Percentiles rank a stretch among this genome's conserved stretches.
Evolutionary conservation across 768 basidiomycete species (phyloP).

Genomic region (Leccinum pellstonianum): DNA sequence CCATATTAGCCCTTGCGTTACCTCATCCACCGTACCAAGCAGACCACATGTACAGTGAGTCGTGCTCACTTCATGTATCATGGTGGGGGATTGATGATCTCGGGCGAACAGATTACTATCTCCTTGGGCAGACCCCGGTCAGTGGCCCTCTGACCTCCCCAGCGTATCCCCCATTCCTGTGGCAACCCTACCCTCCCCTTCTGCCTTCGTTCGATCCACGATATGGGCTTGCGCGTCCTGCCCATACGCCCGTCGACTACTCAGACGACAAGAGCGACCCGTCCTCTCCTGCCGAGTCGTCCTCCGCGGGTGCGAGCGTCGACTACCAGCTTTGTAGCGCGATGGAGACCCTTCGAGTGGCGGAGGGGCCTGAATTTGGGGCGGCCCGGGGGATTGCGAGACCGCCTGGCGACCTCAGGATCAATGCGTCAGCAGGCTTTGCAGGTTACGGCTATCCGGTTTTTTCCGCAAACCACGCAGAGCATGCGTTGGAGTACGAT

Average conservation of each 20-base stretch:
- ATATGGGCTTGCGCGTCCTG: constrained; percentile 9
- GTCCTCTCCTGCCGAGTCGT: constrained; percentile 26
- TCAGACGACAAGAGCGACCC: constrained; percentile 29
- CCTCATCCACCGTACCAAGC: constrained; percentile 14
- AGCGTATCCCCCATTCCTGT: constrained; percentile 19
- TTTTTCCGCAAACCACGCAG: constrained; percentile 15
- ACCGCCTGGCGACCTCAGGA: constrained; percentile 12
- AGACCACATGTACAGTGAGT: constrained; percentile 23
- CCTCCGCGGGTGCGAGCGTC: constrained; percentile 12
- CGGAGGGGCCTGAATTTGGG: constrained; percentile 4
- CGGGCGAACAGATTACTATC: constrained; percentile 20
- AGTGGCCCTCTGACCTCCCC: constrained; percentile 19
- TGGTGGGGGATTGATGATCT: constrained; percentile 5
- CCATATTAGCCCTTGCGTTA: constrained; percentile 7
- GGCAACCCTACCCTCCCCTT: constrained; percentile 33
- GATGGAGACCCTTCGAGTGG: constrained; percentile 2
- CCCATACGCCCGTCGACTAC: constrained; percentile 15
- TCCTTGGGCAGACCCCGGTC: constrained; percentile 16
- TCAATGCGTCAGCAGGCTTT: constrained; percentile 13
- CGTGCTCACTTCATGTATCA: background rate
- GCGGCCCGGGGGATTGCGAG: constrained; percentile 1
- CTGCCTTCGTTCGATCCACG: constrained; percentile 18
- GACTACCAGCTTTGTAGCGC: constrained; percentile 11
- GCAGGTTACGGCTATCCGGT: constrained; percentile 12
- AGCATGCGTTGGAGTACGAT: constrained; percentile 3